These are phyloP conservation scores for Amaranthus tricolor DNA, from an alignment of 179 eudicot genomes.

Conservation along the genomic window DNA sequence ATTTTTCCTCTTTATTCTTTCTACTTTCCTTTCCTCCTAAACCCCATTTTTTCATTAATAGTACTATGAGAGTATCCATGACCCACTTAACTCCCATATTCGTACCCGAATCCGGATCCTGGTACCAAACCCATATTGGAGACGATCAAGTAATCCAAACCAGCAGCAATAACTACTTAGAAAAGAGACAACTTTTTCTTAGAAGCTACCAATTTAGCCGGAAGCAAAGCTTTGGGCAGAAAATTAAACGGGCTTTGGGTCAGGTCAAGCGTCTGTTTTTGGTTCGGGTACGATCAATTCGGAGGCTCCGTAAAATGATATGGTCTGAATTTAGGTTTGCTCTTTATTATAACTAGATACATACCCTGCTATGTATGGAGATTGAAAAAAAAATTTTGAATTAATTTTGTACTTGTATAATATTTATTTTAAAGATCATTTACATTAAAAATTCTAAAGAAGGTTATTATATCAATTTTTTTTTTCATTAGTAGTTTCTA, in stretches of 20 bases:
- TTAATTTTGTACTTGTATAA: too few relatives aligned
- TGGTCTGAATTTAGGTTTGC: conserved; percentile 62
- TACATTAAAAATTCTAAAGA: too few relatives aligned
- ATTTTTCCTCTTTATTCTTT: conserved; percentile 15
- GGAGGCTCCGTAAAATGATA: conserved; percentile 41
- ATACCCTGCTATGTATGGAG: too few relatives aligned
- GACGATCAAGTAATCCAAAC: conserved; percentile 1
- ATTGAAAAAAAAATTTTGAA: too few relatives aligned
- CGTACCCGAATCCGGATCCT: conserved; percentile 27
- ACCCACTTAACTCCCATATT: conserved; percentile 27
- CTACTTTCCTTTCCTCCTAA: neutral
- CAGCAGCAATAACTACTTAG: conserved; percentile 39
- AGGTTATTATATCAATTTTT: too few relatives aligned
- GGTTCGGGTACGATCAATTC: conserved; percentile 46
- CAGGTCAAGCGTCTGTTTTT: conserved; percentile 50
- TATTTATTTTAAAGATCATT: too few relatives aligned
- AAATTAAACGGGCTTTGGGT: conserved; percentile 44
- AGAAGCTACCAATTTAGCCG: conserved; percentile 81
- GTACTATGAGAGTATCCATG: neutral
- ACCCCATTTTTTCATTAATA: neutral
- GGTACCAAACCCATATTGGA: conserved; percentile 20
- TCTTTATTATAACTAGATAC: conserved; percentile 32
- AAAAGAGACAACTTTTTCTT: conserved; percentile 74
- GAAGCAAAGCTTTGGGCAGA: conserved; percentile 53
- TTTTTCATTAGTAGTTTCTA: too few relatives aligned